A percentile compares a stretch with the other conserved stretches of the same genome.
Evolutionary conservation across 176 grass and related monocot genomes (phyloP).

Genomic region (Coix lacrymajobi): DNA sequence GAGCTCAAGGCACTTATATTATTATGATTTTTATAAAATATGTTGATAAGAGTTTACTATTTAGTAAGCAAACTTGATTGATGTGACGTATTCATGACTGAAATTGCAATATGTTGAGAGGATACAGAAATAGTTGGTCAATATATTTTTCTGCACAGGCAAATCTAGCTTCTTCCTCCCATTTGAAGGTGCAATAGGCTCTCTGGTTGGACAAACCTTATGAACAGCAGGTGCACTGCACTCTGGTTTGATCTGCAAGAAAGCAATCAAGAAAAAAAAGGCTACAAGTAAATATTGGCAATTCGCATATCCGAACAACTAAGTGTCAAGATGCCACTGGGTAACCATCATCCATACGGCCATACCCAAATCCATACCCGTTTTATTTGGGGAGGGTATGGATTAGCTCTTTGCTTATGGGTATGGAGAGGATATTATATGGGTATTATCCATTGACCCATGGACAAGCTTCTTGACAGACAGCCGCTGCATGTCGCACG

Average conservation of each 20-base stretch:
- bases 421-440: too few relatives aligned
- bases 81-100: background rate
- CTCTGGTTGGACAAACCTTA: conserved; percentile 39
- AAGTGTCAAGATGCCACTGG: too few relatives aligned
- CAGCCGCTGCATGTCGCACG: too few relatives aligned
- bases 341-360: too few relatives aligned
- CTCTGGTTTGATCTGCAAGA: conserved; percentile 48
- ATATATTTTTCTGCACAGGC: conserved; percentile 86
- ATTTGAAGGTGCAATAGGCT: conserved; percentile 33
- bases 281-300: conserved; percentile 1
- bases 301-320: background rate
- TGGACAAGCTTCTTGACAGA: too few relatives aligned
- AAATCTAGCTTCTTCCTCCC: conserved; percentile 70
- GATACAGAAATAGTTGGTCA: conserved; percentile 99
- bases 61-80: conserved; percentile 28
- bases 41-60: background rate
- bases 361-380: too few relatives aligned
- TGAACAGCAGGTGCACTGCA: conserved; percentile 25
- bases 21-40: background rate
- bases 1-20: background rate
- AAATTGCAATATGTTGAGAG: conserved; percentile 35
- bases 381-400: too few relatives aligned
- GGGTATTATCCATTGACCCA: too few relatives aligned
- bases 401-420: too few relatives aligned
- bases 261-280: conserved; percentile 7